These are phyloP conservation scores for Musa acuminata DNA, from an alignment of 176 grass and related monocot species.

Conservation along the genomic window DNA sequence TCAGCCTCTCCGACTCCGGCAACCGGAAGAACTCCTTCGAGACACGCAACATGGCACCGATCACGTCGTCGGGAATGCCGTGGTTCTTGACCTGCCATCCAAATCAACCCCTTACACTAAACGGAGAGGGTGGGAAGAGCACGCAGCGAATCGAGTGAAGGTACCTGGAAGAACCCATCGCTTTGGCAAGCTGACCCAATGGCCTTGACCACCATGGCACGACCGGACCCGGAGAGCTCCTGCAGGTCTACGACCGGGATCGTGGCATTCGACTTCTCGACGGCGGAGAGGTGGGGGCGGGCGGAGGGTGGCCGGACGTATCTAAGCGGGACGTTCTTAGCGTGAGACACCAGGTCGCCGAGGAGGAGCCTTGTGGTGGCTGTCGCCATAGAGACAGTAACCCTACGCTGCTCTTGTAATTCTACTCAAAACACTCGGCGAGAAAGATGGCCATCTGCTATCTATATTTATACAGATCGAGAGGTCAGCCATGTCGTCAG, in stretches of 20 bases:
- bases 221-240: constrained; percentile 32
- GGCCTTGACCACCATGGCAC: constrained; percentile 30
- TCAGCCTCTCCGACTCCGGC: constrained; percentile 75
- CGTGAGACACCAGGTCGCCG: constrained; percentile 25
- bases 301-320: constrained; percentile 50
- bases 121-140: too few relatives aligned
- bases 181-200: constrained; percentile 54
- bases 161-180: constrained; percentile 78
- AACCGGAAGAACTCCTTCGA: constrained; percentile 86
- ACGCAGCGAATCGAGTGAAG: not conserved
- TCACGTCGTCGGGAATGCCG: constrained; percentile 44
- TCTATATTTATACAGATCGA: too few relatives aligned
- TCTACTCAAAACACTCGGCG: too few relatives aligned
- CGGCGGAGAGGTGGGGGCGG: constrained; percentile 52
- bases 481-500: too few relatives aligned
- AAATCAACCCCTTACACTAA: too few relatives aligned
- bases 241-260: constrained; percentile 63
- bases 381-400: too few relatives aligned
- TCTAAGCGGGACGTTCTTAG: constrained; percentile 27
- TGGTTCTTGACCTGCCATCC: constrained; percentile 56
- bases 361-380: constrained; percentile 25
- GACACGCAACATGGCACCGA: constrained; percentile 52
- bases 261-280: not conserved
- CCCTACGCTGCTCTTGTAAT: too few relatives aligned
- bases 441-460: too few relatives aligned